Conservation (phyloP, 306 rosid species). For the Leucaena leucocephala region DNA sequence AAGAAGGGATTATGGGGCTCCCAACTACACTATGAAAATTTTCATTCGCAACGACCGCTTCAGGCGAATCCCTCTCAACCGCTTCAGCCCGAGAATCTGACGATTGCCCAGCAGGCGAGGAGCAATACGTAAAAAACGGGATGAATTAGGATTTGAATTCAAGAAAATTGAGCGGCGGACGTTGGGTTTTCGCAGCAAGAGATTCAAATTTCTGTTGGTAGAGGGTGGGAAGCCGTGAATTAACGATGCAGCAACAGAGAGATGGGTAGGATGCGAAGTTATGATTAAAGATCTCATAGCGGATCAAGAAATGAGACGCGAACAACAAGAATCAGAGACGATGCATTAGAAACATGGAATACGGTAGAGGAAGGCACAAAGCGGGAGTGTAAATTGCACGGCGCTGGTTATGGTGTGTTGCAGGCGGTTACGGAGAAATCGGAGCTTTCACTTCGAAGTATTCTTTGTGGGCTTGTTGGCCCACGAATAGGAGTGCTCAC, state of each 20-base stretch:
- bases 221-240: conserved; percentile 35
- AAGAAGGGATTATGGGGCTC: conserved; percentile 46
- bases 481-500: too few relatives aligned
- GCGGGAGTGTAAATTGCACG: not conserved
- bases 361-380: not conserved
- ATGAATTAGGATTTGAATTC: conserved; percentile 31
- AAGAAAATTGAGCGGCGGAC: conserved; percentile 37
- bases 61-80: conserved; percentile 27
- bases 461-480: too few relatives aligned
- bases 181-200: conserved; percentile 28
- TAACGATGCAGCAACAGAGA: conserved; percentile 26
- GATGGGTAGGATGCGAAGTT: conserved; percentile 34
- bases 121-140: conserved; percentile 38
- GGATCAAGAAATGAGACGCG: not conserved
- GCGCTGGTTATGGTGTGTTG: not conserved
- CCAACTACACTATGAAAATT: conserved; percentile 38
- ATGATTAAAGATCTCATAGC: conserved; percentile 45
- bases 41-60: conserved; percentile 31
- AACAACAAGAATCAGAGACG: not conserved
- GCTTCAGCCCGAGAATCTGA: conserved; percentile 31
- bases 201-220: conserved; percentile 32
- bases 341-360: not conserved
- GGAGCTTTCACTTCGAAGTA: not conserved
- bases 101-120: conserved; percentile 36
- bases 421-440: not conserved